Percentiles rank a stretch among this genome's conserved stretches.
phyloP scores from a whole-genome alignment of 495 filamentous ascomycete species.

The Neurospora intermedia region DNA sequence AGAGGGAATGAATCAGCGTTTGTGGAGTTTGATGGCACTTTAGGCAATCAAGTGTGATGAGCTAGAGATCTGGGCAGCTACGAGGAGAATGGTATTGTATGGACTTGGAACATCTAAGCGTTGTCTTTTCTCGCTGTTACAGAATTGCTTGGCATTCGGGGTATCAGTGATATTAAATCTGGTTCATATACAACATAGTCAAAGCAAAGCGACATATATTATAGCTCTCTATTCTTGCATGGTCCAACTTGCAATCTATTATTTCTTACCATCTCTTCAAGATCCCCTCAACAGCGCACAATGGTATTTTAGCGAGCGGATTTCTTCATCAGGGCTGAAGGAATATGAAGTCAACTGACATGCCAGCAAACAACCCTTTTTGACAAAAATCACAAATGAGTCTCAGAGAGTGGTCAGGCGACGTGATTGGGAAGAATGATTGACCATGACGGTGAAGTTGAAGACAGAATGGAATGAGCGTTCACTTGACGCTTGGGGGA shows the following conservation, averaged over 20 bases:
- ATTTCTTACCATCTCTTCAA: background rate
- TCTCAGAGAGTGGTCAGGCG: background rate
- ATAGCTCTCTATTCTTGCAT: background rate
- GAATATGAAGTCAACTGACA: background rate
- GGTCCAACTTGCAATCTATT: background rate
- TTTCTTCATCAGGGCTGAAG: background rate
- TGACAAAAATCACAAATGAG: background rate
- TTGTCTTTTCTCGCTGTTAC: background rate
- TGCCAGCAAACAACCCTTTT: background rate
- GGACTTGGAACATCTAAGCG: background rate
- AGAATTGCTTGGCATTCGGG: background rate
- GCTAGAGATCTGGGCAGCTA: background rate
- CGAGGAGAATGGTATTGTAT: background rate
- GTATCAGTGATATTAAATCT: background rate
- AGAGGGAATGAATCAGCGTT: background rate
- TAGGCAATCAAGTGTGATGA: background rate
- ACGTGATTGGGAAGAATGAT: background rate
- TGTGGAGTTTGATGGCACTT: background rate
- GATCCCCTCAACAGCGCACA: background rate
- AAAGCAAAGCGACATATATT: background rate
- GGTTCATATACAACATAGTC: background rate
- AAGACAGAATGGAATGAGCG: background rate
- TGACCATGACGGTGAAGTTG: background rate
- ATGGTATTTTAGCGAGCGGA: background rate
- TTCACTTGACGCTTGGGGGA: background rate